Evolutionary conservation across 2,329 filamentous ascomycete species (phyloP).

Genomic region (Apiospora marii): DNA sequence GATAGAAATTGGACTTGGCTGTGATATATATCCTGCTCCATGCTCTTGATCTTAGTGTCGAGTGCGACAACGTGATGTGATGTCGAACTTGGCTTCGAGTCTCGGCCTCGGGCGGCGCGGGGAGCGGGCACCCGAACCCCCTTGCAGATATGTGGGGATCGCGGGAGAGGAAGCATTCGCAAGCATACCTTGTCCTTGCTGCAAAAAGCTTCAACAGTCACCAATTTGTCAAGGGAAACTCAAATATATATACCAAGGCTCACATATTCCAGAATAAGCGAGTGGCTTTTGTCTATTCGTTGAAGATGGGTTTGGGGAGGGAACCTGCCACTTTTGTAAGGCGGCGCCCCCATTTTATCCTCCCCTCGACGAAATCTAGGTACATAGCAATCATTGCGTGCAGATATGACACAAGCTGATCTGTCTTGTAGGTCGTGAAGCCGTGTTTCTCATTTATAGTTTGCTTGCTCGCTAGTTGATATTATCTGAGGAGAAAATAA

Average conservation of each 20-base stretch:
- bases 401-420: neutral
- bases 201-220: neutral
- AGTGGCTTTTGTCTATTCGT: neutral
- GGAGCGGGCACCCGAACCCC: neutral
- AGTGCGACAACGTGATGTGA: neutral
- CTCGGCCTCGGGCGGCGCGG: neutral
- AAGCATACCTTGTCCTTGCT: neutral
- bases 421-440: neutral
- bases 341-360: neutral
- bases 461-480: conserved; percentile 5
- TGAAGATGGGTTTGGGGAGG: neutral
- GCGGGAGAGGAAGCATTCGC: neutral
- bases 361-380: neutral
- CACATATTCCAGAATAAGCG: neutral
- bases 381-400: neutral
- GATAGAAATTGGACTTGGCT: neutral
- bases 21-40: neutral
- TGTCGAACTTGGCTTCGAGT: neutral
- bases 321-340: neutral
- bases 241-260: neutral
- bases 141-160: neutral
- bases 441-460: conserved; percentile 13
- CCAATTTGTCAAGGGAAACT: conserved; percentile 2
- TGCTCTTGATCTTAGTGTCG: neutral
- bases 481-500: neutral